These are phyloP conservation scores for Beta macrorhiza DNA, from an alignment of 179 eudicot genomes.

Conservation along the genomic window DNA sequence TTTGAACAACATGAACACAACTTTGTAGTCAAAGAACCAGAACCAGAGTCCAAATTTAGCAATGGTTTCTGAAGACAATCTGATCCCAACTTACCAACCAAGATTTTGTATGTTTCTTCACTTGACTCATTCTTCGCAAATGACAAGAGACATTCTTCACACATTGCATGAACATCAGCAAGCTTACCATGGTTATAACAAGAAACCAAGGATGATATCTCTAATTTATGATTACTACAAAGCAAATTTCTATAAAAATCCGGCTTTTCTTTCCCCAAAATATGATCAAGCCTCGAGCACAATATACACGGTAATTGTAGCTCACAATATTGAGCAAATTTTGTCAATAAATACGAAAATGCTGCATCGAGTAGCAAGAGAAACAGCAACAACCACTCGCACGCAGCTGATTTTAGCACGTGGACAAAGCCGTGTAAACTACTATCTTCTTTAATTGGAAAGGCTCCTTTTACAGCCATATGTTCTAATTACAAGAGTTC, in stretches of 20 bases:
- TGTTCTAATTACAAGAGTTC: conserved; percentile 17
- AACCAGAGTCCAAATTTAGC: conserved; percentile 30
- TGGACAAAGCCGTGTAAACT: conserved; percentile 34
- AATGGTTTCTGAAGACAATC: conserved; percentile 43
- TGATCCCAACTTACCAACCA: conserved; percentile 53
- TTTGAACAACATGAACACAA: conserved; percentile 68
- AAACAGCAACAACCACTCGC: conserved; percentile 77
- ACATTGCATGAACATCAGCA: conserved; percentile 56
- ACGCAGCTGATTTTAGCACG: conserved; percentile 56
- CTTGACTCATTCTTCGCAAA: conserved; percentile 40
- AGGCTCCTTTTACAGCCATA: conserved; percentile 40
- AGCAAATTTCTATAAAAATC: conserved; percentile 45
- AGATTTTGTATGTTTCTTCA: conserved; percentile 47
- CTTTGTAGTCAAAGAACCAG: conserved; percentile 38
- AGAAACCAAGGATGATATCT: conserved; percentile 59
- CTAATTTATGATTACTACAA: conserved; percentile 56
- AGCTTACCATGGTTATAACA: conserved; percentile 63
- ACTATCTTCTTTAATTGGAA: conserved; percentile 34
- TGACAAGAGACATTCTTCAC: conserved; percentile 73
- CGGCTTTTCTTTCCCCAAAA: conserved; percentile 49
- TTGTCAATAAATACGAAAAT: conserved; percentile 64
- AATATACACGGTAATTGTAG: conserved; percentile 68
- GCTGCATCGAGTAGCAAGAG: conserved; percentile 72
- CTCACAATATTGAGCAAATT: conserved; percentile 73
- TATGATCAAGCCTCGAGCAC: conserved; percentile 78